Conservation (phyloP, 1,284 basidiomycete genomes). For the Malassezia sp. region DNA sequence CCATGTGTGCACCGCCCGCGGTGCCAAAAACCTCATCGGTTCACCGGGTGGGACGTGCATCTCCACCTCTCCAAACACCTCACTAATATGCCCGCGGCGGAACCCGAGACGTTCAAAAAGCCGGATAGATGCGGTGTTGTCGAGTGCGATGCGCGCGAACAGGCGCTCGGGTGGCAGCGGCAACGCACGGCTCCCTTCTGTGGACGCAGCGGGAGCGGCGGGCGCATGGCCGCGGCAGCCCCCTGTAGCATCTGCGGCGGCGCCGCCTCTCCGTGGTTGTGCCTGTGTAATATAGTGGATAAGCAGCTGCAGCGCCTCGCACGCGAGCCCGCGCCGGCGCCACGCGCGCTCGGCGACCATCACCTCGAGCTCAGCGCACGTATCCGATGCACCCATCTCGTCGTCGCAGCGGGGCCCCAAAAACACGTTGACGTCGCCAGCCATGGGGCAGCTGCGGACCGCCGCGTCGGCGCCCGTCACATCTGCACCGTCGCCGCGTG, state of each 20-base stretch:
- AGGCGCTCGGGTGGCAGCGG: slow-evolving; percentile 19
- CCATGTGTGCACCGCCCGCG: slow-evolving; percentile 1
- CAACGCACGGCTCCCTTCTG: slow-evolving; percentile 6
- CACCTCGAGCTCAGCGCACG: slow-evolving; percentile 58
- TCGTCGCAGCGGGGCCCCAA: slow-evolving; percentile 46
- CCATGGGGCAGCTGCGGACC: slow-evolving; percentile 56
- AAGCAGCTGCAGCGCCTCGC: slow-evolving; percentile 42
- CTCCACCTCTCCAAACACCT: slow-evolving; percentile 14
- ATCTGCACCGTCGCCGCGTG: background rate
- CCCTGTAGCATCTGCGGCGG: background rate
- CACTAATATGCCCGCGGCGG: background rate
- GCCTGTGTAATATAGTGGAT: slow-evolving; percentile 47
- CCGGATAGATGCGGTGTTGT: slow-evolving; percentile 20
- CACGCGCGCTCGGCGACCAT: slow-evolving; percentile 67
- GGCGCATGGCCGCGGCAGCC: too few relatives aligned
- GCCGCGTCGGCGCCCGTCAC: slow-evolving; percentile 11
- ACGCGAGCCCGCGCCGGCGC: slow-evolving; percentile 55
- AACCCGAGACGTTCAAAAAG: slow-evolving; percentile 35
- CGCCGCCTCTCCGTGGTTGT: slow-evolving; percentile 14
- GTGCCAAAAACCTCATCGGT: background rate
- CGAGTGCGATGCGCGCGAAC: slow-evolving; percentile 27
- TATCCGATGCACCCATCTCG: slow-evolving; percentile 26
- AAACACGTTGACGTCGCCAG: slow-evolving; percentile 87
- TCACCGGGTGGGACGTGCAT: background rate
- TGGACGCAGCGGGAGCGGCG: too few relatives aligned